Base-by-base conservation (phyloP, 148 eudicot genomes). In the Fagopyrum homotropicum region DNA sequence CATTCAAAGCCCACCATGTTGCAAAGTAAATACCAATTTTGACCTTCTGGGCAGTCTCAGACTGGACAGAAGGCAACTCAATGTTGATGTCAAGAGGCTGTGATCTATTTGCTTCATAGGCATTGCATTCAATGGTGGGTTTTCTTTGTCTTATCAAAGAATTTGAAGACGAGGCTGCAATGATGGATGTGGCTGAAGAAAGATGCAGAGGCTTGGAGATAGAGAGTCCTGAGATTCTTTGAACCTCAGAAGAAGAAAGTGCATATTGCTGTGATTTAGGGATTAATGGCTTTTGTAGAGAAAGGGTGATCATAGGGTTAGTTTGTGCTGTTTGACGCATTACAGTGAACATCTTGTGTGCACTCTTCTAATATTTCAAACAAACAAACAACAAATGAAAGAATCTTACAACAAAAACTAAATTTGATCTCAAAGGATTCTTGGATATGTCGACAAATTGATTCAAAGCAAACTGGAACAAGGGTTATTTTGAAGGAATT, bases 1-100 rank as follows among this genome's bases (percentile, higher is more conserved):
- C 92, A 82, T 89, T 89, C 74, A 89, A 78, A 76, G 86, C 87
- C 92, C 92, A 89, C 92, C 92, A 89, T 10, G 85, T 83, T 22
- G 90, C 92, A 60, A 89, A 89, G 69, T 89, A 89, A 4, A 85
- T 51, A 4, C 90, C 84, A 48, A 89, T 87, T 75, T 83, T 87
- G 43, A 84, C 74, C 83, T 12, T 89, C 76, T 82, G 84, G 40
- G 85, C 83, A 45, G 85, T 57, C 77, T 86, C 90, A 26, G 77
- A 73, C 14, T 84, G 44, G 22, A 54, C 80, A 64, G 43, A 75
- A 0, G 87, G 83, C 17, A 86, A 54, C 10, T 81, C 85, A 60
- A 87, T 81, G 79, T 78, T 80, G 9, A 87, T 48, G 43, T 85
- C 86, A 16, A 85, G 11, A 3, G 86, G 78, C 55, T 81, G 83